phyloP scores from a whole-genome alignment of 2,329 filamentous ascomycete species.

The Sporothrix curviconia region DNA sequence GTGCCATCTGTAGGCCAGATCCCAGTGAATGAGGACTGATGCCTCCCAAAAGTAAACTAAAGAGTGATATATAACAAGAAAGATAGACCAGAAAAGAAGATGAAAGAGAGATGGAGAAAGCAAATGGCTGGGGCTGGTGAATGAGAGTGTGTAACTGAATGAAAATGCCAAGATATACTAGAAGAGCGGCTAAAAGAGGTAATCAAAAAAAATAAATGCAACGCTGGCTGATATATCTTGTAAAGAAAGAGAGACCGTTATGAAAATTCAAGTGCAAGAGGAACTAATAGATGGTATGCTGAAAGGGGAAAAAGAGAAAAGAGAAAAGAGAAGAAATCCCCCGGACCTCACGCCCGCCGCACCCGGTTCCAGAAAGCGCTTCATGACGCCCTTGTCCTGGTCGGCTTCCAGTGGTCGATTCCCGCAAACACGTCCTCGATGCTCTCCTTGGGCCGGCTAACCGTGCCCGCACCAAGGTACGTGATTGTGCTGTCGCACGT shows the following conservation, averaged over 20 bases:
- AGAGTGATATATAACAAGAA: neutral
- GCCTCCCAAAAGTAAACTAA: neutral
- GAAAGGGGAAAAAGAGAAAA: neutral
- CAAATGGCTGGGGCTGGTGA: neutral
- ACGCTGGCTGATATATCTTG: slow-evolving; percentile 10
- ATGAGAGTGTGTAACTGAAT: neutral
- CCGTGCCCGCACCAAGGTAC: slow-evolving; percentile 26
- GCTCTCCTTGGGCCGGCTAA: slow-evolving; percentile 40
- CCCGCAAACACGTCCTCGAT: slow-evolving; percentile 48
- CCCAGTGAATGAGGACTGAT: too few species aligned
- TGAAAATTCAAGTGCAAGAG: neutral
- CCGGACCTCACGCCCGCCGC: slow-evolving; percentile 32
- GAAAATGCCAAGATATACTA: neutral
- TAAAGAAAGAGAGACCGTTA: neutral
- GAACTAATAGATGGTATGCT: slow-evolving; percentile 5
- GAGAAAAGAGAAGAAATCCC: neutral
- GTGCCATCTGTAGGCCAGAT: neutral
- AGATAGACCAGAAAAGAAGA: neutral
- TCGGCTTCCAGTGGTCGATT: slow-evolving; percentile 43
- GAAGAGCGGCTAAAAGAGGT: too few species aligned
- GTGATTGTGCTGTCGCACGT: slow-evolving; percentile 21
- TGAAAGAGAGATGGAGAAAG: neutral
- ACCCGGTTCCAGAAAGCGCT: slow-evolving; percentile 60
- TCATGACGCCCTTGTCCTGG: slow-evolving; percentile 50
- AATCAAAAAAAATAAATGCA: neutral